These are phyloP conservation scores for Camellia lanceoleosa DNA, from an alignment of 148 eudicot species.

Conservation along the genomic window DNA sequence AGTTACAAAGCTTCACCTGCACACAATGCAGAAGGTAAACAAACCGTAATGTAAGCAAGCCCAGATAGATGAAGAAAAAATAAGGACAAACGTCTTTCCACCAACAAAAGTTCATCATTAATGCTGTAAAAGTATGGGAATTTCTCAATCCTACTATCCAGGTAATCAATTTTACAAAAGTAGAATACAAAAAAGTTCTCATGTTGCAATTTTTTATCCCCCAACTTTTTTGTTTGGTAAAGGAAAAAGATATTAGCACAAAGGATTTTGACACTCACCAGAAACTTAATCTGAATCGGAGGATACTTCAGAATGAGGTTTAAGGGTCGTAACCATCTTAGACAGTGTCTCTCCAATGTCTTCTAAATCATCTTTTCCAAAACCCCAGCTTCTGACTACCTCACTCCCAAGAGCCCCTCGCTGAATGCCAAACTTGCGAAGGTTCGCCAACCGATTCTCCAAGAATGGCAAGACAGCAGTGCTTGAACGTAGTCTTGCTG, in stretches of 20 bases:
- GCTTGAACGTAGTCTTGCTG: slow-evolving; percentile 84
- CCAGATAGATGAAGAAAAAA: not conserved
- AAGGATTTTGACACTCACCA: not conserved
- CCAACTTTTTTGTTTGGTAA: too few relatives aligned
- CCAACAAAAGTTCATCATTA: not conserved
- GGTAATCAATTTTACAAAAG: not conserved
- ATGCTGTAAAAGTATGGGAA: not conserved
- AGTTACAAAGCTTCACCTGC: not conserved
- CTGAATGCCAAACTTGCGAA: slow-evolving; percentile 62
- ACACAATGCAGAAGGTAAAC: not conserved
- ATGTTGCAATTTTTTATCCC: not conserved
- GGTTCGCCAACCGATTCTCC: slow-evolving; percentile 55
- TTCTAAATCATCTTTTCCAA: slow-evolving; percentile 74
- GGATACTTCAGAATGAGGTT: slow-evolving; percentile 47
- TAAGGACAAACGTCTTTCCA: not conserved
- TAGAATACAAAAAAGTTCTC: not conserved
- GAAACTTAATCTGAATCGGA: slow-evolving; percentile 70
- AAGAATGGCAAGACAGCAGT: slow-evolving; percentile 68
- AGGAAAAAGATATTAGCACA: not conserved
- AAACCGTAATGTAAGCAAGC: not conserved
- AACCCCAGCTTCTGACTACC: slow-evolving; percentile 71
- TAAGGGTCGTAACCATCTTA: slow-evolving; percentile 46
- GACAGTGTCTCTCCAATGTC: slow-evolving; percentile 71
- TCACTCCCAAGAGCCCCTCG: slow-evolving; percentile 62
- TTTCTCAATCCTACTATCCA: not conserved